Evolutionary conservation across 495 filamentous ascomycete species (phyloP).

Genomic region (Neurospora hispaniola): DNA sequence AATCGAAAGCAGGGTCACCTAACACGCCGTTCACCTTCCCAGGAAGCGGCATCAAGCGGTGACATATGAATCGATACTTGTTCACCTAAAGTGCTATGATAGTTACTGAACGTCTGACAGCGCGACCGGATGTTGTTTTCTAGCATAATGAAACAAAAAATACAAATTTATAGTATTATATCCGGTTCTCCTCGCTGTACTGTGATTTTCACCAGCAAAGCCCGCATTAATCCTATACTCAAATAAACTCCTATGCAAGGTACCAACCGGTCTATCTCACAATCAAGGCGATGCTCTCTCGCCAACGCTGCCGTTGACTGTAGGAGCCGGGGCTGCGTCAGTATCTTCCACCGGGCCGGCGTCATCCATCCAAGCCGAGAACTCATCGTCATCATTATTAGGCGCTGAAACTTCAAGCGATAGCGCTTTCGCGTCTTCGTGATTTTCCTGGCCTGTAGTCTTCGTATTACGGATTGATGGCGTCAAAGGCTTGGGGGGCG

Average conservation of each 20-base stretch:
- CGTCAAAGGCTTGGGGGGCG: background rate
- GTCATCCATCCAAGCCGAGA: conserved; percentile 27
- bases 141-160: background rate
- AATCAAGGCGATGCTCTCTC: background rate
- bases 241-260: background rate
- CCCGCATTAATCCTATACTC: background rate
- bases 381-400: conserved; percentile 10
- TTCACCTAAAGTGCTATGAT: background rate
- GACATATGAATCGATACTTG: background rate
- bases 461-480: background rate
- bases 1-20: background rate
- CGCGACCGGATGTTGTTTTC: background rate
- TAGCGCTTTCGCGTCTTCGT: background rate
- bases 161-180: background rate
- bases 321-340: background rate
- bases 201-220: background rate
- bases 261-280: background rate
- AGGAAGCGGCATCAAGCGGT: background rate
- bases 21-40: background rate
- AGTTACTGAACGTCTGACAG: background rate
- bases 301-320: background rate
- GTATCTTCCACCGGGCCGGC: conserved; percentile 6
- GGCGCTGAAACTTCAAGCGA: background rate
- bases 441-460: background rate
- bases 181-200: background rate